Percentiles rank a stretch among this genome's conserved stretches.
Evolutionary conservation across 768 basidiomycete genomes (phyloP).

Genomic region (Xerocomus potaroensis): DNA sequence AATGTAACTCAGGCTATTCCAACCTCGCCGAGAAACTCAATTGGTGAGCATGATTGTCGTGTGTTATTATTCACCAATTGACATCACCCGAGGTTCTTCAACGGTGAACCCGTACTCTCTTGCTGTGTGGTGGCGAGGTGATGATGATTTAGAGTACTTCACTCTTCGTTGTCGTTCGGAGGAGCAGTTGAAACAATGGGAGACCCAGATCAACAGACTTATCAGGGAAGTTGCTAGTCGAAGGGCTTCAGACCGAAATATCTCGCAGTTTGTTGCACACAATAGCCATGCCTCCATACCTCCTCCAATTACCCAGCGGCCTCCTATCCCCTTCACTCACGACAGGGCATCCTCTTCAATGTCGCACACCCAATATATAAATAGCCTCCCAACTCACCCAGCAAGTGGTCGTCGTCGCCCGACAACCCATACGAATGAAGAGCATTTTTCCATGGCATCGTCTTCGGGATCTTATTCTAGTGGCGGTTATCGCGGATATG

Average conservation of each 20-base stretch:
- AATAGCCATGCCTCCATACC: constrained; percentile 41
- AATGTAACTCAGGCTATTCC: constrained; percentile 86
- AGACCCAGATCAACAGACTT: constrained; percentile 80
- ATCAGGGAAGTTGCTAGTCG: constrained; percentile 74
- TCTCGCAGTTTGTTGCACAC: constrained; percentile 46
- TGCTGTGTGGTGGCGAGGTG: constrained; percentile 92
- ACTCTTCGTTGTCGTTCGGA: constrained; percentile 90
- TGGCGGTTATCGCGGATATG: constrained; percentile 34
- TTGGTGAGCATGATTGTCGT: constrained; percentile 45
- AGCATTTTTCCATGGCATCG: constrained; percentile 30
- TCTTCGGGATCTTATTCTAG: constrained; percentile 30
- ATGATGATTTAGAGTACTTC: constrained; percentile 90
- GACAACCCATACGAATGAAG: constrained; percentile 39
- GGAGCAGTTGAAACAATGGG: constrained; percentile 92
- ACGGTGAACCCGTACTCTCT: constrained; percentile 67
- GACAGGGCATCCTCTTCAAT: constrained; percentile 35
- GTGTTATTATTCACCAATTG: not conserved
- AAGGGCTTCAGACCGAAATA: constrained; percentile 60
- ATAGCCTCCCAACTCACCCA: constrained; percentile 31
- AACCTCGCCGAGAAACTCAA: constrained; percentile 50
- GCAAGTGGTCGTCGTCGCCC: constrained; percentile 33
- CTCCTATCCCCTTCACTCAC: constrained; percentile 33
- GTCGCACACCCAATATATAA: constrained; percentile 28
- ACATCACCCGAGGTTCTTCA: constrained; percentile 37
- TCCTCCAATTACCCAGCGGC: constrained; percentile 31